Evolutionary conservation across 148 eudicot species (phyloP).

Genomic region (Simmondsia chinensis): DNA sequence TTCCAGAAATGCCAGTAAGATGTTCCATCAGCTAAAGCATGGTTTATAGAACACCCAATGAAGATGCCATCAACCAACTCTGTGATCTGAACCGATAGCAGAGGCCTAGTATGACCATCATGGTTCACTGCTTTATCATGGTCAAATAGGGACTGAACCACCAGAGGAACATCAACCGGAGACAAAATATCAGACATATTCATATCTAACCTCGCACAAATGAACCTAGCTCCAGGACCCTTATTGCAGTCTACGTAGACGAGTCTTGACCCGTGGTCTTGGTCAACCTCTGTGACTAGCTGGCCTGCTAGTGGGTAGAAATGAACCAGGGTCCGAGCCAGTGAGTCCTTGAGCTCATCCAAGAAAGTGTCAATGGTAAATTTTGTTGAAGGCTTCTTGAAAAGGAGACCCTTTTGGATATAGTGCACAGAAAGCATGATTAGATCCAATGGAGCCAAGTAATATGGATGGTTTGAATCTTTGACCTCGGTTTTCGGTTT

Average conservation of each 20-base stretch:
- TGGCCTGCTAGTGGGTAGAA: constrained; percentile 20
- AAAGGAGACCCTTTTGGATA: constrained; percentile 23
- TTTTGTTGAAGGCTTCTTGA: constrained; percentile 2
- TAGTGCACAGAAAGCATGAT: constrained; percentile 13
- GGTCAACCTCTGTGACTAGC: constrained; percentile 9
- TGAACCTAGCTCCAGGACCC: constrained; percentile 14
- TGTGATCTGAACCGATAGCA: constrained; percentile 16
- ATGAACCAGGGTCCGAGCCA: constrained; percentile 15
- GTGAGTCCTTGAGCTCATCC: constrained; percentile 13
- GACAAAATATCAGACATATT: constrained; percentile 11
- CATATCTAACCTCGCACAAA: constrained; percentile 13
- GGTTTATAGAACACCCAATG: constrained; percentile 17
- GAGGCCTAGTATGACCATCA: constrained; percentile 12
- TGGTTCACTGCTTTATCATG: constrained; percentile 15
- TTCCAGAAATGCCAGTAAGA: constrained; percentile 25
- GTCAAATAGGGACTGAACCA: constrained; percentile 20
- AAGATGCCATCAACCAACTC: constrained; percentile 20
- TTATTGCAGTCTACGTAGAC: constrained; percentile 16
- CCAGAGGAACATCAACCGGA: constrained; percentile 15
- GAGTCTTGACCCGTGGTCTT: constrained; percentile 4
- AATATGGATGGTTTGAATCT: constrained; percentile 9
- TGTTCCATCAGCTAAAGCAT: constrained; percentile 13
- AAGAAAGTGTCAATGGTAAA: constrained; percentile 1
- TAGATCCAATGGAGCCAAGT: constrained; percentile 16
- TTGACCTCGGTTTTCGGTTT: constrained; percentile 14